Percentiles rank a stretch among this genome's conserved stretches.
phyloP scores from a whole-genome alignment of 169 alveolate genomes.

The Perkinsus chesapeaki region DNA sequence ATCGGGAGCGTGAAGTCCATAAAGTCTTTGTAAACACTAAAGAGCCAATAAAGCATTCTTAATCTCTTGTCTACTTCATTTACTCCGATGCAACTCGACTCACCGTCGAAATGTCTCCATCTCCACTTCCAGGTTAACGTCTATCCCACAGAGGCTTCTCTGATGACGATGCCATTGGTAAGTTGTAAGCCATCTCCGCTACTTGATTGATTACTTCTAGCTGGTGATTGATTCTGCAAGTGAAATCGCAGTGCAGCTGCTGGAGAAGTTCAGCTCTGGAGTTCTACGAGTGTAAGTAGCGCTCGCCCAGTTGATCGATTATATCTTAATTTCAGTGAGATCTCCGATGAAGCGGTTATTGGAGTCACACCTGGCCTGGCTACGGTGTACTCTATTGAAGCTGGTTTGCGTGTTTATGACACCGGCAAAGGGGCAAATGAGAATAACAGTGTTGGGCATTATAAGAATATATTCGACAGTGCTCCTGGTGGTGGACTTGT shows the following conservation, averaged over 20 bases:
- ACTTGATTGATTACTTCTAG: neutral
- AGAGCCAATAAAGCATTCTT: too few relatives aligned
- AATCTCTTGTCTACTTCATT: too few relatives aligned
- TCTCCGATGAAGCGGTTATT: neutral
- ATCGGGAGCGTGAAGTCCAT: too few relatives aligned
- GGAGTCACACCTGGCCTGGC: neutral
- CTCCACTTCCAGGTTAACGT: neutral
- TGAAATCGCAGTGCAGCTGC: neutral
- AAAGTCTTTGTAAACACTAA: too few relatives aligned
- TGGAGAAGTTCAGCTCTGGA: neutral
- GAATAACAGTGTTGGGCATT: neutral
- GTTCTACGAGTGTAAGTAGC: neutral
- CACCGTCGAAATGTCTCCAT: too few relatives aligned
- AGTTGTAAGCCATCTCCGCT: neutral
- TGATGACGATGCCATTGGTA: neutral
- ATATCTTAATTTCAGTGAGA: neutral
- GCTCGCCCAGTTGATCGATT: neutral
- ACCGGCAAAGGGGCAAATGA: neutral
- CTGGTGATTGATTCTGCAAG: neutral
- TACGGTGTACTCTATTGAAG: neutral
- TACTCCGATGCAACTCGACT: too few relatives aligned
- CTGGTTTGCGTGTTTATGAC: neutral
- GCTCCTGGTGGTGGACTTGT: neutral
- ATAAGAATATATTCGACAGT: neutral
- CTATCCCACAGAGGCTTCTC: neutral